These are phyloP conservation scores for Lachancea quebecensis DNA, from an alignment of 805 yeast genomes.

Conservation along the genomic window DNA sequence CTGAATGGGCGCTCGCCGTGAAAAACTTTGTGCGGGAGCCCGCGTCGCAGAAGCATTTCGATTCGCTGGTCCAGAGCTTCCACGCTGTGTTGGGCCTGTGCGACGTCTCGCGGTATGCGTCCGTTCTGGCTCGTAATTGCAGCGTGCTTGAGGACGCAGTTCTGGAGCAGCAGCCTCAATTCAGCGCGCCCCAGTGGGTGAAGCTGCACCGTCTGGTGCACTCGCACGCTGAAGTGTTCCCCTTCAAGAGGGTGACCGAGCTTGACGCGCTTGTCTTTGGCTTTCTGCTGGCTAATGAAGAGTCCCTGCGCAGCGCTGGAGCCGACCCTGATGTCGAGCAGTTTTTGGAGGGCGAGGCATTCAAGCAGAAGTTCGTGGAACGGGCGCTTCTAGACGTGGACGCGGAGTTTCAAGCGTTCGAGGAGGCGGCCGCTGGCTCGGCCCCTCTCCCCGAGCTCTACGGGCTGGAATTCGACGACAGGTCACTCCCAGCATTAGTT, in stretches of 20 bases:
- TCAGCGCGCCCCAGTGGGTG: conserved; percentile 19
- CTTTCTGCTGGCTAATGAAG: conserved; percentile 3
- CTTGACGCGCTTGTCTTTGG: not conserved
- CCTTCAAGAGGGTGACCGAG: conserved; percentile 1
- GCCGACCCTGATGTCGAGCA: not conserved
- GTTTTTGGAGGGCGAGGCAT: conserved; percentile 11
- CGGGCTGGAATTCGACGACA: not conserved
- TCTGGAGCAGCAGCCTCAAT: conserved; percentile 8
- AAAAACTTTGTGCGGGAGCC: conserved; percentile 16
- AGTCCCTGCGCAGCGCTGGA: not conserved
- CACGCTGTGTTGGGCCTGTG: conserved; percentile 2
- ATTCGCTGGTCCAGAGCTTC: conserved; percentile 14
- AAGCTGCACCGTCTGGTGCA: conserved; percentile 15
- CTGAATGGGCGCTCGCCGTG: conserved; percentile 24
- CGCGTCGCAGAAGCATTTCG: conserved; percentile 12
- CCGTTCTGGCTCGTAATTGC: conserved; percentile 10
- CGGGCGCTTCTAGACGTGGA: conserved; percentile 9
- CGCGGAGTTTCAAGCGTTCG: conserved; percentile 5
- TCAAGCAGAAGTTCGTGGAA: conserved; percentile 9
- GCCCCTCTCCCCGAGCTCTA: not conserved
- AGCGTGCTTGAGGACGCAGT: conserved; percentile 11
- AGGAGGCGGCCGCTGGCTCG: not conserved
- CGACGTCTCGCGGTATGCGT: conserved; percentile 3
- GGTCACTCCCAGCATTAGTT: not conserved
- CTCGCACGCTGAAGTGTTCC: not conserved